Evolutionary conservation across 176 grass and related monocot genomes (phyloP).

Genomic region (Typha latifolia): DNA sequence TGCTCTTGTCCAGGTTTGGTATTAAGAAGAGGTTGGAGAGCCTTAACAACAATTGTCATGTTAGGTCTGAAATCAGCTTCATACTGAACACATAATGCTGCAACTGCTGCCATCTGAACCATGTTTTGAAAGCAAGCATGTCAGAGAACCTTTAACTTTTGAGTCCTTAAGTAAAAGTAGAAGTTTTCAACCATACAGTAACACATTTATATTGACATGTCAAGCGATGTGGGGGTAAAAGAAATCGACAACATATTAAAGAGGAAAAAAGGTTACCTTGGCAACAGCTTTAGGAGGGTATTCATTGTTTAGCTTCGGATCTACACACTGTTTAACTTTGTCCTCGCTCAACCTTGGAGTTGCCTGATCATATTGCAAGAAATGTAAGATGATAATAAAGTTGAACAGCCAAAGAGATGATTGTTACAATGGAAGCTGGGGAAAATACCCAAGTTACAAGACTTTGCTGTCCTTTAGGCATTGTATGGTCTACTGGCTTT

Average conservation of each 20-base stretch:
- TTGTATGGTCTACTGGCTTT: slow-evolving; percentile 78
- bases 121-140: background rate
- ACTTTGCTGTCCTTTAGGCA: slow-evolving; percentile 84
- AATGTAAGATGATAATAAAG: background rate
- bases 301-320: slow-evolving; percentile 70
- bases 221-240: background rate
- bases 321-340: slow-evolving; percentile 83
- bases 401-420: background rate
- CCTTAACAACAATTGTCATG: slow-evolving; percentile 87
- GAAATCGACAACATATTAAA: background rate
- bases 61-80: slow-evolving; percentile 84
- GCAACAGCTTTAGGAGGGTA: slow-evolving; percentile 88
- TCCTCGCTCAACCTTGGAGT: slow-evolving; percentile 89
- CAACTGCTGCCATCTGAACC: slow-evolving; percentile 66
- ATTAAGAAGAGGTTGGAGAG: slow-evolving; percentile 71
- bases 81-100: slow-evolving; percentile 66
- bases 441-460: slow-evolving; percentile 80
- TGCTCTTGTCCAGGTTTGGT: slow-evolving; percentile 25
- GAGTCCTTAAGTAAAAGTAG: background rate
- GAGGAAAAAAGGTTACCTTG: slow-evolving; percentile 35
- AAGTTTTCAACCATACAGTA: background rate
- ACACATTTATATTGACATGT: background rate
- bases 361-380: slow-evolving; percentile 32
- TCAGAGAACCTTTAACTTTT: no score
- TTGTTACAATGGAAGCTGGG: background rate